Evolutionary conservation across 345 rosid genomes (phyloP).

Genomic region (Eucalyptus marginata): DNA sequence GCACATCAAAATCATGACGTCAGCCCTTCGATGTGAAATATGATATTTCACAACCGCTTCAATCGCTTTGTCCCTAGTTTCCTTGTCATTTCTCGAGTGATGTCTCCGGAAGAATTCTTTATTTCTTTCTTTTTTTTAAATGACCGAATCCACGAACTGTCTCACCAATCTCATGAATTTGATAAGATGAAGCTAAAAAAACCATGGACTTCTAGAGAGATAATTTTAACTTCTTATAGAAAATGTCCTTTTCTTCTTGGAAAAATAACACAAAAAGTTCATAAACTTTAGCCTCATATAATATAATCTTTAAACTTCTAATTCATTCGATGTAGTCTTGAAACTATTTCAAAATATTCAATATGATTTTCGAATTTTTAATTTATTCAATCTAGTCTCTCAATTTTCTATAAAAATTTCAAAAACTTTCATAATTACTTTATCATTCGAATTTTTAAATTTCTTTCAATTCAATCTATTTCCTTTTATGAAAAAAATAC

Average conservation of each 20-base stretch:
- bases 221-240: background rate
- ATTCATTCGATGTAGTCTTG: fast-evolving
- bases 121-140: background rate
- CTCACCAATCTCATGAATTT: background rate
- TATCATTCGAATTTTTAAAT: background rate
- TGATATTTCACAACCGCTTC: background rate
- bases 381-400: background rate
- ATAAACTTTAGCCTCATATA: background rate
- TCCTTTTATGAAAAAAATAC: background rate
- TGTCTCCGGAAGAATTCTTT: background rate
- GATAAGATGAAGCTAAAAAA: background rate
- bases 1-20: background rate
- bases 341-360: background rate
- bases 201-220: background rate
- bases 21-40: background rate
- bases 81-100: background rate
- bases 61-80: background rate
- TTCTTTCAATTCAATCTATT: background rate
- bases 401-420: background rate
- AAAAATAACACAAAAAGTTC: background rate
- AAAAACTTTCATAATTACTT: background rate
- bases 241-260: background rate
- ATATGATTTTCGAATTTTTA: fast-evolving
- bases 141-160: too few relatives aligned
- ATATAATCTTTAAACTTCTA: background rate